phyloP scores from a whole-genome alignment of 768 basidiomycete species.

The Pleurotus platypus region DNA sequence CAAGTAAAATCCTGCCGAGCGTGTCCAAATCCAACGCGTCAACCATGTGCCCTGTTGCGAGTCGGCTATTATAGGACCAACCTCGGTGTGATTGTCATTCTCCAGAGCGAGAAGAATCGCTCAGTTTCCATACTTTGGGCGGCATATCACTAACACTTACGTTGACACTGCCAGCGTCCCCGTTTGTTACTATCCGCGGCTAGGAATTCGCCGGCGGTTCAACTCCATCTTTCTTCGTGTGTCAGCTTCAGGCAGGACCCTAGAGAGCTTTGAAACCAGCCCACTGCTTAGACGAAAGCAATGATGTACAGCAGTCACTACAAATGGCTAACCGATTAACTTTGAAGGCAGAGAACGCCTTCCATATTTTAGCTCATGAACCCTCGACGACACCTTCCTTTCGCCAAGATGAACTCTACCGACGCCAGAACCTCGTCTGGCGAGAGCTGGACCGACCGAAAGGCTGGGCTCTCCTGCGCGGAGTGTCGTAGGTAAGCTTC shows the following conservation, averaged over 20 bases:
- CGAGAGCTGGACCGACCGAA: neutral
- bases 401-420: neutral
- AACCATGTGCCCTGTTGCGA: too few species aligned
- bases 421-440: neutral
- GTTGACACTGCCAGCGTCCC: neutral
- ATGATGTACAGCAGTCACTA: neutral
- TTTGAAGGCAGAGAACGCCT: neutral
- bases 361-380: neutral
- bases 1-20: too few species aligned
- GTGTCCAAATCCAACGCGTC: too few species aligned
- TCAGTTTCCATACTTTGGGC: too few species aligned
- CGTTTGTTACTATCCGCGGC: neutral
- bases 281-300: neutral
- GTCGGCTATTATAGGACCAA: too few species aligned
- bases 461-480: conserved; percentile 40
- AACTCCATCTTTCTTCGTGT: neutral
- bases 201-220: neutral
- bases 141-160: too few species aligned
- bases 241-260: neutral
- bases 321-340: neutral
- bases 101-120: too few species aligned
- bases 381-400: neutral
- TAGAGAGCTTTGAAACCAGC: neutral
- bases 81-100: too few species aligned
- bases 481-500: conserved; percentile 45